These are phyloP conservation scores for Metschnikowia aberdeeniae DNA, from an alignment of 805 yeast genomes.

Conservation along the genomic window DNA sequence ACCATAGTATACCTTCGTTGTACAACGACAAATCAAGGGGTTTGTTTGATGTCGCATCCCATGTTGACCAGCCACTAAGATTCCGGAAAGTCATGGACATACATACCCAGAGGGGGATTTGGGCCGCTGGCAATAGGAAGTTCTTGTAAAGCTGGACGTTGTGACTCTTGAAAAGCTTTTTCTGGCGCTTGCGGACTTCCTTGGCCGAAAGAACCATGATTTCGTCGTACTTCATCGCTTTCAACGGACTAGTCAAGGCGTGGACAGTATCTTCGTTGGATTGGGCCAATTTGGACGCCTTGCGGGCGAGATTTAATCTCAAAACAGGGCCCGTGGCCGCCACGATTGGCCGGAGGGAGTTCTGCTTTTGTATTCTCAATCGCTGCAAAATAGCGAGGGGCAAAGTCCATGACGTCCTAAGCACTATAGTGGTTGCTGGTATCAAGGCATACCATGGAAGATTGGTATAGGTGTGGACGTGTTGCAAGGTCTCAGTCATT, in stretches of 20 bases:
- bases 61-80: slow-evolving; percentile 62
- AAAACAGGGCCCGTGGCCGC: slow-evolving; percentile 74
- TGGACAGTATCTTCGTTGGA: slow-evolving; percentile 17
- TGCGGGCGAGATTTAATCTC: slow-evolving; percentile 50
- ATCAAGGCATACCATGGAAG: slow-evolving; percentile 82
- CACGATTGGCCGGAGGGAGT: slow-evolving; percentile 63
- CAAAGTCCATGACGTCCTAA: slow-evolving; percentile 64
- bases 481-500: slow-evolving; percentile 39
- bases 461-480: slow-evolving; percentile 52
- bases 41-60: slow-evolving; percentile 39
- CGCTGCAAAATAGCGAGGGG: slow-evolving; percentile 79
- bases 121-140: slow-evolving; percentile 68
- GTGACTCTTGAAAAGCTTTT: slow-evolving; percentile 59
- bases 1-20: slow-evolving; percentile 59
- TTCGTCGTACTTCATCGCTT: slow-evolving; percentile 68
- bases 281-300: slow-evolving; percentile 36
- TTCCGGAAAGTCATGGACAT: slow-evolving; percentile 73
- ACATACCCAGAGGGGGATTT: slow-evolving; percentile 82
- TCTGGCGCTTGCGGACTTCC: slow-evolving; percentile 75
- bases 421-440: slow-evolving; percentile 64
- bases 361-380: slow-evolving; percentile 63
- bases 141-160: slow-evolving; percentile 80
- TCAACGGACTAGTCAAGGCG: slow-evolving; percentile 30
- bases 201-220: slow-evolving; percentile 68
- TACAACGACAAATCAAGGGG: slow-evolving; percentile 50